A percentile compares a stretch with the other conserved stretches of the same genome.
Evolutionary conservation across 2,329 filamentous ascomycete genomes (phyloP).

Genomic region (Neofusicoccum sp.): DNA sequence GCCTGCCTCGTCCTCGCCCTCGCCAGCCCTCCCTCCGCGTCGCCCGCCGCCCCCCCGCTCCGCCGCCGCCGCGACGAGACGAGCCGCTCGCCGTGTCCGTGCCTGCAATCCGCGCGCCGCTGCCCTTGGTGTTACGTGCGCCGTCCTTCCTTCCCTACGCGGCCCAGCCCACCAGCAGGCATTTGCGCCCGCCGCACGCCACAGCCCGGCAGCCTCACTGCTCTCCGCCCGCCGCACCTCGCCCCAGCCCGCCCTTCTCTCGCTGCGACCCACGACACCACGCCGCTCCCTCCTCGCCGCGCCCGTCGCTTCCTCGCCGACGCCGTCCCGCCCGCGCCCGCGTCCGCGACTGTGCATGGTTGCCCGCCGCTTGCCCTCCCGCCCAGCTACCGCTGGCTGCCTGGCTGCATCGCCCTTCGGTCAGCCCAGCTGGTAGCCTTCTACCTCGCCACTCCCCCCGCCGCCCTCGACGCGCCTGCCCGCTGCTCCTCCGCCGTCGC

Average conservation of each 20-base stretch:
- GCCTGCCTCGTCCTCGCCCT: neutral
- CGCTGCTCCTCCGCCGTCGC: neutral
- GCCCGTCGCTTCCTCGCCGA: neutral
- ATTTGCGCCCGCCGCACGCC: constrained; percentile 11
- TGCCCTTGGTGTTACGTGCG: constrained; percentile 14
- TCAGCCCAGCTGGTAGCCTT: constrained; percentile 18
- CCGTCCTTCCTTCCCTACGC: constrained; percentile 12
- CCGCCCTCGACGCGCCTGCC: neutral
- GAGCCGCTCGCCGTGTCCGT: constrained; percentile 6
- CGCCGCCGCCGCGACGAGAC: constrained; percentile 4
- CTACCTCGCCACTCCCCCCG: neutral
- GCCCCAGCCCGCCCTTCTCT: neutral
- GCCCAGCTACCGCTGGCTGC: constrained; percentile 19
- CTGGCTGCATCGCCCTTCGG: constrained; percentile 18
- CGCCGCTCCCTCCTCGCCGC: neutral
- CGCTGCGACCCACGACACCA: neutral
- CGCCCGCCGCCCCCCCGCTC: neutral
- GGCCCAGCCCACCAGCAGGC: constrained; percentile 2
- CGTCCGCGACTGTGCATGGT: constrained; percentile 15
- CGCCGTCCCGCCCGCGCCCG: neutral
- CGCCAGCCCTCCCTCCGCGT: neutral
- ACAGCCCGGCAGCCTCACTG: neutral
- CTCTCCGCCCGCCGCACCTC: neutral
- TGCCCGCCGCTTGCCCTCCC: constrained; percentile 13
- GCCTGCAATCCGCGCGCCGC: neutral